Base-by-base conservation (phyloP, 495 filamentous ascomycete species). In the Hypoxylon lienhwacheense region DNA sequence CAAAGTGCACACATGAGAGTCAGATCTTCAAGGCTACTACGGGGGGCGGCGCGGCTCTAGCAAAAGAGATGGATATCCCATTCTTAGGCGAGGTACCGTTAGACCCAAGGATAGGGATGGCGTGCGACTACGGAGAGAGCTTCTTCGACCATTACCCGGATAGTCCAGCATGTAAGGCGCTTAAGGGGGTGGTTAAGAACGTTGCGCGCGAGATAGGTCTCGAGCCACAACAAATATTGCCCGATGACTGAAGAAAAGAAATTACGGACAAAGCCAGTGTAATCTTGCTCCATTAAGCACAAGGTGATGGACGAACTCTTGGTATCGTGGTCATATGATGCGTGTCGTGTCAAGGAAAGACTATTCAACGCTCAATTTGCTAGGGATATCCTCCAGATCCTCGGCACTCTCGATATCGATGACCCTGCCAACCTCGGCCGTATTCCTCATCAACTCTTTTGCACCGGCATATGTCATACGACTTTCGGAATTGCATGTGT, bases 391-490 rank as follows among this genome's bases (percentile, higher is more conserved):
- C 50, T 83, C 83, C 62, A 96, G 66, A 40, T 95, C 91, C 33
- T 93, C 89, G 5, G 83, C 75, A 7, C 74, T 78, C 47, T 89
- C 81, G 14, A 95, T 81, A 68, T 95, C 90, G 43, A 96, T 77
- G 5, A 95, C 85, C 52, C 81, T 82, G 21, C 85, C 85, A 20
- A 89, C 89, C 73, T 96, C 90, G 7, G 88, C 86, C 44, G 88
- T 90, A 62, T 86, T 95, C 56, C 91, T 84, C 83, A 98, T 89
- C 70, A 96, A 71, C 73, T 98, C 92, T 69, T 95, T 95, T 17
- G 92, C 92, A 14, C 90, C 85, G 12, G 93, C 93, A 72, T 98
- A 98, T 73, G 90, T 79, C 93, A 97, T 97, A 41, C 88, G 84
- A 65, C 85, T 70, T 54, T 86, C 86, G 53, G 75, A 79, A 68